Base-by-base conservation (phyloP, 2,329 filamentous ascomycete species). In the Atkinsonella hypoxylon region DNA sequence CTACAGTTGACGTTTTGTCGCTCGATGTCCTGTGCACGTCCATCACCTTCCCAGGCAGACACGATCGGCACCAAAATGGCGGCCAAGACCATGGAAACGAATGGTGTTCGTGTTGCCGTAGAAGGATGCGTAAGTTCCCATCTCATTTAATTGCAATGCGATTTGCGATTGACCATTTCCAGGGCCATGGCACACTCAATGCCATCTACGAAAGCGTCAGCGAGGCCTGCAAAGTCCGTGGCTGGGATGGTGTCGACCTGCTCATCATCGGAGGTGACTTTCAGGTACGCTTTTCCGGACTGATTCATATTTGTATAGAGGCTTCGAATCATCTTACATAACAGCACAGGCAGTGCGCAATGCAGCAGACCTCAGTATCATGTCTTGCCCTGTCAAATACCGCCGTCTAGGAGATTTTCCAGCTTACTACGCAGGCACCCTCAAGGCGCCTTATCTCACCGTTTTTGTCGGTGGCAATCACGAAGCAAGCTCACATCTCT, bases 261-360 rank as follows among this genome's bases (percentile, higher is more conserved):
- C 71, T 98, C 57, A 94, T 98, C 61, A 95, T 98, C 59, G 89
- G 91, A 51, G 93, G 93, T 30, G 93, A 98, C 64, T 98, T 98
- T 57, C 89, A 96, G 73, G 85, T 85, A 3, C 17, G 6, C 15
- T 36, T 8, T 41, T 18, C 7, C 26, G 8, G 18, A 15, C 15
- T 31, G 38, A 31, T 10, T 26, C 26, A 26, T 8, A 1, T n/a
- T n/a, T 26, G 4, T 26, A 5, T 26, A 26, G 26, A 26, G 26
- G 26, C 11, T n/a, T 12, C 45, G 22, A 15, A 11, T 26, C 11
- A 36, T 36, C 15, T 12, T 12, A 36, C 34, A 26, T 15, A 42
- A 10, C 7, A 18, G 43, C 17, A 9, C 55, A 89, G 83, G 84
- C 93, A 41, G 82, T 90, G 38, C 87, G 93, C 59, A 97, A 97